Evolutionary conservation across 2,329 filamentous ascomycete genomes (phyloP).

Genomic region (Xylaria sp.): DNA sequence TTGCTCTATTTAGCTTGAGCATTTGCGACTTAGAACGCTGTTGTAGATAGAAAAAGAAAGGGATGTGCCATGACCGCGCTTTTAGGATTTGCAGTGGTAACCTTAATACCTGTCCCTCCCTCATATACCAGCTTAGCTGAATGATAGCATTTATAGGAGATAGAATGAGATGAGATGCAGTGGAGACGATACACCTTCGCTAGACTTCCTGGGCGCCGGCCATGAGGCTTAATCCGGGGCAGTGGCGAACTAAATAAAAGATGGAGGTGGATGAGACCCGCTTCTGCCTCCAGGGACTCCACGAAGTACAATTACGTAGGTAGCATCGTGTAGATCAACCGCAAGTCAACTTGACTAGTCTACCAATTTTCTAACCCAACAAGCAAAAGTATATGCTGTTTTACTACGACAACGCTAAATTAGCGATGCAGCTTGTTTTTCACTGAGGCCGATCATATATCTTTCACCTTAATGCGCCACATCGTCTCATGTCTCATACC

Average conservation of each 20-base stretch:
- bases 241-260: constrained; percentile 3
- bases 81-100: not conserved
- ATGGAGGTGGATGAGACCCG: constrained; percentile 30
- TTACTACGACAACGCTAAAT: not conserved
- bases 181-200: not conserved
- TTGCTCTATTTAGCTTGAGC: constrained; percentile 14
- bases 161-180: not conserved
- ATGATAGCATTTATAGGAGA: not conserved
- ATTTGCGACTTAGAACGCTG: constrained; percentile 10
- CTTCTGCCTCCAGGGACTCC: constrained; percentile 17
- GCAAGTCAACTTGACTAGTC: not conserved
- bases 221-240: constrained; percentile 5
- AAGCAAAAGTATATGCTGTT: not conserved
- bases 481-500: no score
- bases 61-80: not conserved
- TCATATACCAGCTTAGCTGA: not conserved
- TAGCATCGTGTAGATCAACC: constrained; percentile 11
- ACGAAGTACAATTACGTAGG: constrained; percentile 14
- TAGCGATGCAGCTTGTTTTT: constrained; percentile 1
- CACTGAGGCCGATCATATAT: not conserved
- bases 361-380: not conserved
- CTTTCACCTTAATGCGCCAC: not conserved
- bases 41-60: not conserved
- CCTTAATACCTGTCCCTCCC: not conserved
- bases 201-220: constrained; percentile 8